These are phyloP conservation scores for Solanum pimpinellifolium DNA, from an alignment of 257 asterid genomes.

Conservation along the genomic window DNA sequence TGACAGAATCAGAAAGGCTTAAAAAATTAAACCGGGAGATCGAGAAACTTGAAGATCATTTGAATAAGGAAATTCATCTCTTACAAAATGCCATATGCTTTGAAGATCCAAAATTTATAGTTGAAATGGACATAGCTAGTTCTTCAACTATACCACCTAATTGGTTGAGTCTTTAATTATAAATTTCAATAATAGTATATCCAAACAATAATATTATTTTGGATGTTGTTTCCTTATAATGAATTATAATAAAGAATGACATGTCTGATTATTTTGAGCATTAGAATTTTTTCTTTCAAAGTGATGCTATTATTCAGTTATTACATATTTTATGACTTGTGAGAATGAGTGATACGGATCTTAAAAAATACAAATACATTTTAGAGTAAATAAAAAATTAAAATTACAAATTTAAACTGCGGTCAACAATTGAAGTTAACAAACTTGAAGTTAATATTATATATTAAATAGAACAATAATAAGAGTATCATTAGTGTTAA, in stretches of 20 bases:
- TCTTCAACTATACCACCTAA: background rate
- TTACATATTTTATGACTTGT: constrained; percentile 11
- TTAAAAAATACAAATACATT: background rate
- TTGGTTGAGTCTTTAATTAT: background rate
- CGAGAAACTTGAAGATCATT: background rate
- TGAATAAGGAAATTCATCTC: background rate
- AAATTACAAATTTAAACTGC: background rate
- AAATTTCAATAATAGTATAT: background rate
- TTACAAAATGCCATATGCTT: background rate
- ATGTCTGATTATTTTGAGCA: background rate
- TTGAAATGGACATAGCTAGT: background rate
- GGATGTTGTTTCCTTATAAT: background rate
- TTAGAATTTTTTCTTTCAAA: background rate
- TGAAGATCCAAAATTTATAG: background rate
- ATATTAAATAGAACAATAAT: too few relatives aligned
- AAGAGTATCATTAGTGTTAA: too few relatives aligned
- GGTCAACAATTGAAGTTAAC: background rate
- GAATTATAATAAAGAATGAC: background rate
- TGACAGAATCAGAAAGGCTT: background rate
- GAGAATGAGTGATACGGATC: background rate
- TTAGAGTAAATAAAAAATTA: background rate
- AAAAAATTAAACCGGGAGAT: background rate
- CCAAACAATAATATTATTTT: background rate
- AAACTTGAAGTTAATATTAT: background rate
- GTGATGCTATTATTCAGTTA: background rate